phyloP scores from a whole-genome alignment of 495 filamentous ascomycete species.

The Neurospora tetrasperma region DNA sequence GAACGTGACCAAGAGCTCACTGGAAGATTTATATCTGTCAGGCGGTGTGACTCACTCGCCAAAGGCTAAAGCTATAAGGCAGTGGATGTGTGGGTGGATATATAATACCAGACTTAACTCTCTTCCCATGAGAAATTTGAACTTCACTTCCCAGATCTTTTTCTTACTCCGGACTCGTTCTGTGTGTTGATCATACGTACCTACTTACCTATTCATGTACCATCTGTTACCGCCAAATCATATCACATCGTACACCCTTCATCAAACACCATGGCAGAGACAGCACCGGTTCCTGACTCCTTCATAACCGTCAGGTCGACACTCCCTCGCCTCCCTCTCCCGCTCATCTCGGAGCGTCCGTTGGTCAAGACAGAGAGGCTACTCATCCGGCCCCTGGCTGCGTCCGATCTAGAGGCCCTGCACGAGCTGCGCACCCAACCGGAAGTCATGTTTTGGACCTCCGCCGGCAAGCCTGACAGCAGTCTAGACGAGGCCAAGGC shows the following conservation, averaged over 20 bases:
- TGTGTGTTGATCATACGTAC: neutral
- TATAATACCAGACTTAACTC: neutral
- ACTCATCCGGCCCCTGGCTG: conserved; percentile 27
- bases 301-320: conserved; percentile 26
- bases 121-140: neutral
- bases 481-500: conserved; percentile 23
- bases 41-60: neutral
- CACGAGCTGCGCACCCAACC: conserved; percentile 35
- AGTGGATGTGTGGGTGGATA: neutral
- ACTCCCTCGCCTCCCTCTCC: conserved; percentile 23
- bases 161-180: neutral
- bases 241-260: neutral
- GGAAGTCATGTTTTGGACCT: conserved; percentile 41
- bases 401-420: conserved; percentile 30
- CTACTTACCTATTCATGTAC: neutral
- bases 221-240: neutral
- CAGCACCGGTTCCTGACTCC: neutral
- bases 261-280: neutral
- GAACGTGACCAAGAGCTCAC: neutral
- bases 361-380: conserved; percentile 34
- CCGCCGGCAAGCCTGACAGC: conserved; percentile 24
- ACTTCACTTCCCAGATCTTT: neutral
- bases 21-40: neutral
- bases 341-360: conserved; percentile 15
- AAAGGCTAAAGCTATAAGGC: neutral